Evolutionary conservation across 192 early-diverging fungal species (phyloP).

Genomic region (Coemansia brasiliensis): DNA sequence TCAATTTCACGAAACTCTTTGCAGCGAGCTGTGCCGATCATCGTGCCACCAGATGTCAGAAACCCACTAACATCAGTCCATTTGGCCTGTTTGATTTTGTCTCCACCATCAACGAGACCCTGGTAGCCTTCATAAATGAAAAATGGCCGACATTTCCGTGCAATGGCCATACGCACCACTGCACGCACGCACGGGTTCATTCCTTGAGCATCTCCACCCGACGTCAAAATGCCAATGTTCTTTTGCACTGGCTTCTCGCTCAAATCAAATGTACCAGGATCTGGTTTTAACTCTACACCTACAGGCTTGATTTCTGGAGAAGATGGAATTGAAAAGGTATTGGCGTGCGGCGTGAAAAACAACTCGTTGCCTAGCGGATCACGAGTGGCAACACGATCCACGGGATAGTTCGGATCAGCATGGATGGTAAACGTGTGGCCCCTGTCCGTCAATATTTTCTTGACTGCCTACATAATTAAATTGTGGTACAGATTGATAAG

Average conservation of each 20-base stretch:
- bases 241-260: conserved; percentile 39
- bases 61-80: conserved; percentile 94
- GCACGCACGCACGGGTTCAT: conserved; percentile 96
- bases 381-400: conserved; percentile 52
- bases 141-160: conserved; percentile 79
- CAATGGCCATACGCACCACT: conserved; percentile 84
- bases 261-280: not conserved
- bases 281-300: not conserved
- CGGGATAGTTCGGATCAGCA: conserved; percentile 25
- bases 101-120: conserved; percentile 91
- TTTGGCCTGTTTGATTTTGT: conserved; percentile 75
- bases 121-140: conserved; percentile 96
- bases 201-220: conserved; percentile 93
- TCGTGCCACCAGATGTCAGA: conserved; percentile 84
- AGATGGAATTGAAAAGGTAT: conserved; percentile 53
- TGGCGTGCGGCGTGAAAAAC: conserved; percentile 64
- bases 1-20: conserved; percentile 78
- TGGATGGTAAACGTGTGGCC: conserved; percentile 27
- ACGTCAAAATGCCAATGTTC: conserved; percentile 91
- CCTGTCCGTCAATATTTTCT: conserved; percentile 16
- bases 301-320: conserved; percentile 34
- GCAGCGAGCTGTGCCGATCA: conserved; percentile 93
- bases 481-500: not conserved
- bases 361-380: conserved; percentile 86
- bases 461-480: conserved; percentile 18